These are phyloP conservation scores for Ogataea ramenticola DNA, from an alignment of 805 yeast genomes.

Conservation along the genomic window DNA sequence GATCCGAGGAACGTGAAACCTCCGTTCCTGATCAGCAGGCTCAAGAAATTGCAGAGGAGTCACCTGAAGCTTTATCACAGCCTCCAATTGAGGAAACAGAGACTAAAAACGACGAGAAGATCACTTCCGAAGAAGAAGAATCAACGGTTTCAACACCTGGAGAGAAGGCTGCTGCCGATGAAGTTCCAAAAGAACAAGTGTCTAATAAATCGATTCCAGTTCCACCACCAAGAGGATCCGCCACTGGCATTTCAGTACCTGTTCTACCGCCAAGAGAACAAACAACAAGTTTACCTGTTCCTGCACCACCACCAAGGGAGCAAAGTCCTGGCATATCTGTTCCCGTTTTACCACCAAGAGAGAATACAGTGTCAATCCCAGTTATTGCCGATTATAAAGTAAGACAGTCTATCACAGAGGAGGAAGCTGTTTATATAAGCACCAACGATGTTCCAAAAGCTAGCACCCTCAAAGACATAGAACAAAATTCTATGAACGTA, in stretches of 20 bases:
- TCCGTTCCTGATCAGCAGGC: no score
- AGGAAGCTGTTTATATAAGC: slow-evolving; percentile 1
- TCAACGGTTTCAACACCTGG: no score
- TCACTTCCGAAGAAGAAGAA: no score
- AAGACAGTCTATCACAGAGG: slow-evolving; percentile 3
- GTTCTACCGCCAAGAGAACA: slow-evolving; percentile 26
- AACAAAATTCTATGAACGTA: slow-evolving; percentile 2
- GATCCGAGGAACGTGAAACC: no score
- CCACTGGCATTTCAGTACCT: slow-evolving; percentile 14
- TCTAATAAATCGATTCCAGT: not conserved
- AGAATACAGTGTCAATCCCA: slow-evolving; percentile 3
- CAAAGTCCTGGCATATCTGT: not conserved
- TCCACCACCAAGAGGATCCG: not conserved
- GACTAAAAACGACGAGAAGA: no score
- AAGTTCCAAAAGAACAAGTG: not conserved
- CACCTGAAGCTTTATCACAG: no score
- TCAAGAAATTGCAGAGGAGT: no score
- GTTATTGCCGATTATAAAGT: slow-evolving; percentile 2
- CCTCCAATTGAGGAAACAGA: not conserved
- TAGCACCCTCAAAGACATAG: not conserved
- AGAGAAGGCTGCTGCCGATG: not conserved
- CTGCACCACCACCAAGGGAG: slow-evolving; percentile 24
- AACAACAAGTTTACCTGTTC: not conserved
- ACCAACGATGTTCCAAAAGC: slow-evolving; percentile 1
- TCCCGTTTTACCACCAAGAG: slow-evolving; percentile 3